Evolutionary conservation across 148 eudicot species (phyloP), one percentile per base, ranked within the genome.

Genomic region (Fagopyrum tataricum): DNA sequence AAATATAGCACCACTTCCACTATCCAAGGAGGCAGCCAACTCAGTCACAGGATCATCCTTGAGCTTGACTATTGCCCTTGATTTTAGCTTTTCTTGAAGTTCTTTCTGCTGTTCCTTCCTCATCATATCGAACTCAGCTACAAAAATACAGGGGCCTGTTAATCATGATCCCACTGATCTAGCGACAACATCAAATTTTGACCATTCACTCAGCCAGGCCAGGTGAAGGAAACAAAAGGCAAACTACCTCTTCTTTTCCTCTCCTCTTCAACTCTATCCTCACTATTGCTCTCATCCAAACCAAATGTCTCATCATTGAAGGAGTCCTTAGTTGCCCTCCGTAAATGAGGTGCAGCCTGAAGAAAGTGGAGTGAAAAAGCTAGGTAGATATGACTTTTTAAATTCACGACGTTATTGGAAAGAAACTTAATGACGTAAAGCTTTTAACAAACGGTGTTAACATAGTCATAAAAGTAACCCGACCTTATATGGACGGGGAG

Each of bases 401-500:
- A 51, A 43, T 26, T 44, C 23, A 31, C 41, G 44, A 69, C 15
- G 40, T 43, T 4, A 41, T 24, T 49, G 40, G 13, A 51, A 39
- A 37, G 69, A 58, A 37, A n/a, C 24, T 44, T 24, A 4, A 9
- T 43, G 13, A 13, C 20, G 15, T 31, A 39, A 18, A 64, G 6
- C 43, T 64, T 31, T 7, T 64, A 37, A 9, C 44, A 37, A 12
- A 64, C 13, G 39, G 53, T 26, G 48, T 74, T 24, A 68, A 46
- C 41, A 68, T 46, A 67, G 17, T 64, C 67, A 58, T 52, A 73
- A 71, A 61, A 43, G 44, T 55, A 79, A 75, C 13, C 42, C 42
- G 62, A 92, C 99, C 94, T 90, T 96, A 75, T 86, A 92, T 75
- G 96, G 99, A 20, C 97, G 96, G 80, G 99, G 99, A 78, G 99